Conservation (phyloP, 2,329 filamentous ascomycete species). For the Ceratocystis lukuohia region DNA sequence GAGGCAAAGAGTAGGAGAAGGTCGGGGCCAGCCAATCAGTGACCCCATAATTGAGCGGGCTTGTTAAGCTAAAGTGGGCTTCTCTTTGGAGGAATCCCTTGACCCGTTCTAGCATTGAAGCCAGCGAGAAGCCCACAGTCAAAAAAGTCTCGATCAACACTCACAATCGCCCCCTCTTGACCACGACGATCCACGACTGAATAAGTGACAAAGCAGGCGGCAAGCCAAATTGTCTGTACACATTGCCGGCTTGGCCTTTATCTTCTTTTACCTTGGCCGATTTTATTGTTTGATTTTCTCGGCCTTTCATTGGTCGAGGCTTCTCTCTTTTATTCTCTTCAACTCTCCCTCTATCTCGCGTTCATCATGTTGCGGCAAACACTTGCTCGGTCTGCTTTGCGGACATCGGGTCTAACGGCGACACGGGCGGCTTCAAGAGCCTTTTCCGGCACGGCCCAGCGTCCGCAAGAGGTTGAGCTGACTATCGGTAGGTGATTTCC, state of each 20-base stretch:
- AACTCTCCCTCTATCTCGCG: not conserved
- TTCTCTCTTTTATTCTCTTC: not conserved
- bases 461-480: constrained; percentile 87
- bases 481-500: constrained; percentile 57
- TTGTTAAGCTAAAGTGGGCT: constrained; percentile 13
- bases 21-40: constrained; percentile 30
- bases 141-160: constrained; percentile 9
- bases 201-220: constrained; percentile 4
- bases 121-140: constrained; percentile 11
- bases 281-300: constrained; percentile 1
- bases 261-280: not conserved
- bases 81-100: constrained; percentile 4
- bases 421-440: constrained; percentile 49
- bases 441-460: constrained; percentile 67
- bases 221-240: not conserved
- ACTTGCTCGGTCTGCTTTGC: constrained; percentile 55
- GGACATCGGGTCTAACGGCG: constrained; percentile 43
- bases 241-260: not conserved
- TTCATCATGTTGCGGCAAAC: constrained; percentile 54
- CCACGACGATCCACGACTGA: not conserved
- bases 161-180: not conserved
- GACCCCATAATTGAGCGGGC: constrained; percentile 26
- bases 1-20: constrained; percentile 25
- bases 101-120: constrained; percentile 12
- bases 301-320: not conserved